Conservation (phyloP, 768 basidiomycete genomes). For the Lentinula boryana region DNA sequence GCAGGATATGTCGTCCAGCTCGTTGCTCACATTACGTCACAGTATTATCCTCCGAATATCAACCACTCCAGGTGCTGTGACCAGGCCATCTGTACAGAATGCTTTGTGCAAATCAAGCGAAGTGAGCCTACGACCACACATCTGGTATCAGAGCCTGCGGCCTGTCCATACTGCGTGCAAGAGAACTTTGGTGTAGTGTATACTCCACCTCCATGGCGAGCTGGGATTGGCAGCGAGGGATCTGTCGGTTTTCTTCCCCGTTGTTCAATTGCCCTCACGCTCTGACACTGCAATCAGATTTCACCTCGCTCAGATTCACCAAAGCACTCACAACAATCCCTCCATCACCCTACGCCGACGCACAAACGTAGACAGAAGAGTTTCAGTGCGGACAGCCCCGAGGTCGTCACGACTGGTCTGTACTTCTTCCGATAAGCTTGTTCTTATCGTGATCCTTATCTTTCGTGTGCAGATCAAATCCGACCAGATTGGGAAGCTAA, state of each 20-base stretch:
- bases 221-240: slow-evolving; percentile 72
- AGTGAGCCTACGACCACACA: slow-evolving; percentile 92
- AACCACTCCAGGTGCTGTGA: slow-evolving; percentile 97
- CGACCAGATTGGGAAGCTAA: slow-evolving; percentile 98
- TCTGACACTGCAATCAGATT: slow-evolving; percentile 11
- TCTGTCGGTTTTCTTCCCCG: slow-evolving; percentile 39
- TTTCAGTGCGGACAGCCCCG: slow-evolving; percentile 77
- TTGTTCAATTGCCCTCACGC: not conserved
- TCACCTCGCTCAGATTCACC: slow-evolving; percentile 51
- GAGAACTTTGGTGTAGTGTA: slow-evolving; percentile 96
- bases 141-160: slow-evolving; percentile 92
- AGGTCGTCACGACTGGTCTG: slow-evolving; percentile 88
- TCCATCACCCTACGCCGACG: slow-evolving; percentile 32
- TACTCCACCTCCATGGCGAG: slow-evolving; percentile 71
- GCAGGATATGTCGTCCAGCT: not conserved
- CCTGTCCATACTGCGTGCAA: slow-evolving; percentile 97
- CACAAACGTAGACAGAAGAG: slow-evolving; percentile 84
- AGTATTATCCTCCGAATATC: slow-evolving; percentile 98
- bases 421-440: slow-evolving; percentile 1
- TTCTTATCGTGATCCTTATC: slow-evolving; percentile 8
- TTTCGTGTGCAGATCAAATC: slow-evolving; percentile 68
- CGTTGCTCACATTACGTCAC: slow-evolving; percentile 23
- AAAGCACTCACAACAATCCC: slow-evolving; percentile 38
- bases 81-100: slow-evolving; percentile 98
- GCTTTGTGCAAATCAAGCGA: slow-evolving; percentile 98